Evolutionary conservation across 768 basidiomycete species (phyloP).

Genomic region (Agaricus sinodeliciosus): DNA sequence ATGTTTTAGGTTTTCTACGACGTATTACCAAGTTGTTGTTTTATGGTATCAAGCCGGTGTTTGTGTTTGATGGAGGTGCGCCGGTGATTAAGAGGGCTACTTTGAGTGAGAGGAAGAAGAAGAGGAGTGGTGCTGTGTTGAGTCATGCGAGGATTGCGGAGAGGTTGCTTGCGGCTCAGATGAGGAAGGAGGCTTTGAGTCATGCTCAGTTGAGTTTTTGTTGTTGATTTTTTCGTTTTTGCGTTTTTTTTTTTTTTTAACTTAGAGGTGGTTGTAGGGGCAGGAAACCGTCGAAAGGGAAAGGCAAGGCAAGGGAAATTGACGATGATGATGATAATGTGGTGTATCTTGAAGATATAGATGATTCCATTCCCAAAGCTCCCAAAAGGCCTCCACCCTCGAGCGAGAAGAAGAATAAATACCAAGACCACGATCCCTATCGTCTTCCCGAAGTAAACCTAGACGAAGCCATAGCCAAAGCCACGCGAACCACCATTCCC

Average conservation of each 20-base stretch:
- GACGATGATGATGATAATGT: constrained; percentile 58
- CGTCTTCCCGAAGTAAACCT: constrained; percentile 80
- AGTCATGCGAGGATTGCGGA: constrained; percentile 88
- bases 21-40: constrained; percentile 93
- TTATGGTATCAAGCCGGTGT: constrained; percentile 97
- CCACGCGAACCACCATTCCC: constrained; percentile 52
- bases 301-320: constrained; percentile 25
- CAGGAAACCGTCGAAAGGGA: constrained; percentile 17
- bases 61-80: constrained; percentile 97
- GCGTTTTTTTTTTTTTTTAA: constrained; percentile 16
- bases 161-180: constrained; percentile 85
- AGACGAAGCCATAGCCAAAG: constrained; percentile 54
- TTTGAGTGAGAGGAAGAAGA: constrained; percentile 80
- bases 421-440: constrained; percentile 86
- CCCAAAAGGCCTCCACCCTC: constrained; percentile 36
- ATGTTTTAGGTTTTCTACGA: constrained; percentile 85
- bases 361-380: constrained; percentile 46
- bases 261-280: neutral
- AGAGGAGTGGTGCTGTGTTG: constrained; percentile 84
- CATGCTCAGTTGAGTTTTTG: constrained; percentile 35
- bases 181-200: constrained; percentile 83
- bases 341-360: constrained; percentile 87
- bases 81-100: constrained; percentile 85
- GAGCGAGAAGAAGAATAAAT: constrained; percentile 53
- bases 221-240: constrained; percentile 1